phyloP scores from a whole-genome alignment of 2,329 filamentous ascomycete species.

The Cladosporium sp. region DNA sequence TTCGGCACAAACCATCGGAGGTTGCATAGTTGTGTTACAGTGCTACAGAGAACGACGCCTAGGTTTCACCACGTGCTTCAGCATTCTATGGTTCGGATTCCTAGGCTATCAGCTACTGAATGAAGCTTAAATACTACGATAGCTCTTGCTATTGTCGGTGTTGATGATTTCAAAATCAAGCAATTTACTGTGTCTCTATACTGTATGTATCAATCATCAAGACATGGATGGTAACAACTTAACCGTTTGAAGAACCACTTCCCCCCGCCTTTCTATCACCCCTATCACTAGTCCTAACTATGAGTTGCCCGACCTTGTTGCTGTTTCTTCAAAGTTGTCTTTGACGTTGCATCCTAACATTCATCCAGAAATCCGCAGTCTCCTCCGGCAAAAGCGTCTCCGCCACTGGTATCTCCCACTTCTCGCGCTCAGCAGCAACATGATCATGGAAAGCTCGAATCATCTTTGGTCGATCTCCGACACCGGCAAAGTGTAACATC shows the following conservation, averaged over 20 bases:
- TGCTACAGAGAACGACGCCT: background rate
- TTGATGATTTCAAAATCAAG: background rate
- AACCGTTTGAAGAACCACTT: background rate
- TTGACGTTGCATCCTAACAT: slow-evolving; percentile 30
- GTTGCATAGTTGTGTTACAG: background rate
- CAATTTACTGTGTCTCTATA: background rate
- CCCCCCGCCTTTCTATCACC: background rate
- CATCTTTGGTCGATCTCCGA: slow-evolving; percentile 33
- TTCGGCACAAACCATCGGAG: background rate
- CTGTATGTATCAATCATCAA: background rate
- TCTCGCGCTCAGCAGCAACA: slow-evolving; percentile 39
- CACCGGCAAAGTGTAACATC: slow-evolving; percentile 46
- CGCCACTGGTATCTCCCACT: slow-evolving; percentile 41
- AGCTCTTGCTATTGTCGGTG: background rate
- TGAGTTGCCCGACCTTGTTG: background rate
- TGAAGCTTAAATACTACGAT: background rate
- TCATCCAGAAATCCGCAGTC: slow-evolving; percentile 38
- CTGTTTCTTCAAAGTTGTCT: background rate
- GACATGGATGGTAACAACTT: background rate
- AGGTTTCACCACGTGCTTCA: background rate
- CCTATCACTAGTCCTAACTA: background rate
- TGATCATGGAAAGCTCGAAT: slow-evolving; percentile 41
- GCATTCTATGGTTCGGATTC: background rate
- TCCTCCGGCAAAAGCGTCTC: slow-evolving; percentile 39
- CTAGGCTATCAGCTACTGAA: background rate